These are phyloP conservation scores for Raffaelea albimanens DNA, from an alignment of 2,329 filamentous ascomycete genomes.

Conservation along the genomic window DNA sequence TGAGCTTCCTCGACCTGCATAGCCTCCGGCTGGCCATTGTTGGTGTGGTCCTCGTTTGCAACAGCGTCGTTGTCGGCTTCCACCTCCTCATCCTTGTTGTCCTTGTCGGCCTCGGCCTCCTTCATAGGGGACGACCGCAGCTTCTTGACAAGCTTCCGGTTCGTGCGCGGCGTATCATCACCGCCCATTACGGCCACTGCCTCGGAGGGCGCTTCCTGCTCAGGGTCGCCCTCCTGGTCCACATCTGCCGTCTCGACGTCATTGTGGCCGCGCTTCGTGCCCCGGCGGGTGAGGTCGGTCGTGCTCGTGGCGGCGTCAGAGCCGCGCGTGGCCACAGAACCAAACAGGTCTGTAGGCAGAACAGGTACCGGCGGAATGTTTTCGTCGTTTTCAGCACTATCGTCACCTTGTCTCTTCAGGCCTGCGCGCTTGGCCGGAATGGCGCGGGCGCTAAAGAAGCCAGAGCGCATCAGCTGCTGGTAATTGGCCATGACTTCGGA, in stretches of 20 bases:
- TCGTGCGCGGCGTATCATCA: constrained; percentile 8
- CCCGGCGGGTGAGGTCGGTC: constrained; percentile 12
- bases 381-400: background rate
- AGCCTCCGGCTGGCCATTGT: no score
- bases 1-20: no score
- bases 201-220: background rate
- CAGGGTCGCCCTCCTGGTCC: no score
- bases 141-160: constrained; percentile 37
- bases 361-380: no score
- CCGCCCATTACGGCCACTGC: constrained; percentile 6
- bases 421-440: constrained; percentile 47
- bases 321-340: no score
- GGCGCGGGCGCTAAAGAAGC: constrained; percentile 49
- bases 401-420: constrained; percentile 12
- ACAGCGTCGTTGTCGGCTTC: no score
- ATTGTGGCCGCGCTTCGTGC: constrained; percentile 37
- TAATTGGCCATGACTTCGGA: constrained; percentile 31
- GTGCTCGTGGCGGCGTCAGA: no score
- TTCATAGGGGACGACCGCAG: constrained; percentile 41
- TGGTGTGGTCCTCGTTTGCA: no score
- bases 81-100: background rate
- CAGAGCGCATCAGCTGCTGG: constrained; percentile 44
- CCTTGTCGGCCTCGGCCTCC: constrained; percentile 22
- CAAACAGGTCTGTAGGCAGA: no score
- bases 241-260: background rate